Percentiles rank a stretch among this genome's conserved stretches.
These are phyloP conservation scores for Ramaria rubella DNA, from an alignment of 768 basidiomycete genomes.

Conservation along the genomic window DNA sequence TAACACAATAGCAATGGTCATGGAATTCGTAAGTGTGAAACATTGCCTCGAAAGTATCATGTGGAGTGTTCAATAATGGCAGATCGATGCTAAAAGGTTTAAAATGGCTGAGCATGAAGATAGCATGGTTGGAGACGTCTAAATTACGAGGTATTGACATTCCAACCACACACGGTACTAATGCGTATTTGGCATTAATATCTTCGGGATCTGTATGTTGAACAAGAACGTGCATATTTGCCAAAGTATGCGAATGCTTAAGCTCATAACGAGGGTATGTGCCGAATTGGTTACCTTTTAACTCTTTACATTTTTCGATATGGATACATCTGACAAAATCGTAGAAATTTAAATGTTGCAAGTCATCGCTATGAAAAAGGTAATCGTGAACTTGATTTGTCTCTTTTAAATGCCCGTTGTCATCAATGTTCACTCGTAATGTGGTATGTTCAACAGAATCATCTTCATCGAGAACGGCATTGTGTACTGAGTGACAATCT, in stretches of 20 bases:
- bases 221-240: not conserved
- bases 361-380: not conserved
- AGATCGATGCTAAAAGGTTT: not conserved
- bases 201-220: not conserved
- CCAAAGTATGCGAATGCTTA: not conserved
- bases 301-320: not conserved
- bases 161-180: not conserved
- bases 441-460: not conserved
- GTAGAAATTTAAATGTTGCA: not conserved
- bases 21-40: not conserved
- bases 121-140: not conserved
- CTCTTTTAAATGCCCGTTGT: not conserved
- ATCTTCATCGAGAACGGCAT: not conserved
- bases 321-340: conserved; percentile 1
- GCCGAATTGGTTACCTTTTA: not conserved
- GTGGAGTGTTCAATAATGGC: not conserved
- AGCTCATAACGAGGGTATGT: not conserved
- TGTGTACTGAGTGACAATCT: not conserved
- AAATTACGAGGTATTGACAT: not conserved
- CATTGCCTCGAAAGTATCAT: not conserved
- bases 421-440: not conserved
- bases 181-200: not conserved
- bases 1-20: conserved; percentile 8
- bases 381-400: conserved; percentile 5
- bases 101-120: not conserved